A percentile compares a stretch with the other conserved stretches of the same genome.
phyloP scores from a whole-genome alignment of 2,329 filamentous ascomycete species.

The Fusarium sp. region DNA sequence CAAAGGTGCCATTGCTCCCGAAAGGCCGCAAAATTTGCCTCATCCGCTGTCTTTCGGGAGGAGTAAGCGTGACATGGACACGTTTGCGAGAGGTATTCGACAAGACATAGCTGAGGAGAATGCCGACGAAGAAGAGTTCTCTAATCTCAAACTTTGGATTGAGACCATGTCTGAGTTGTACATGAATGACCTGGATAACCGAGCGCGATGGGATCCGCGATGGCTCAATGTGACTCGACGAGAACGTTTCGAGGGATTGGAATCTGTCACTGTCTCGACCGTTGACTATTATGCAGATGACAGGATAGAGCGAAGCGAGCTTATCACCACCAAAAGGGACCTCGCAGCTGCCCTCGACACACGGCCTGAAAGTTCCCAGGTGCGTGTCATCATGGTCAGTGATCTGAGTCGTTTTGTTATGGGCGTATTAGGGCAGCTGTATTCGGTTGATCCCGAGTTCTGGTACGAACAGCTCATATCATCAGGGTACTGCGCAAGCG shows the following conservation, averaged over 20 bases:
- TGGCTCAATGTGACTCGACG: constrained; percentile 24
- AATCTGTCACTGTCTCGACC: constrained; percentile 11
- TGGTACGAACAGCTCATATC: constrained; percentile 50
- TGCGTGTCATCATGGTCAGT: constrained; percentile 46
- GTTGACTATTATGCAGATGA: constrained; percentile 16
- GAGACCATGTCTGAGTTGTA: constrained; percentile 50
- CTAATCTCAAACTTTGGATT: constrained; percentile 47
- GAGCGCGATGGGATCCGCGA: constrained; percentile 20
- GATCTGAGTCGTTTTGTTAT: constrained; percentile 51
- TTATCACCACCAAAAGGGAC: constrained; percentile 18
- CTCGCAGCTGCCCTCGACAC: constrained; percentile 13
- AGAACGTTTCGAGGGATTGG: constrained; percentile 26
- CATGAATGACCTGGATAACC: constrained; percentile 47
- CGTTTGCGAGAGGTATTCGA: not conserved
- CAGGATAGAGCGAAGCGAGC: not conserved
- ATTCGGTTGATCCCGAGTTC: constrained; percentile 48
- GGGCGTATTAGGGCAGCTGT: constrained; percentile 48
- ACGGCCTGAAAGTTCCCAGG: constrained; percentile 14
- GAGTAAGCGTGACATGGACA: constrained; percentile 38
- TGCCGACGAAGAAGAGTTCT: constrained; percentile 41
- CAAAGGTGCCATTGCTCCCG: not conserved
- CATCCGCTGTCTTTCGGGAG: constrained; percentile 31
- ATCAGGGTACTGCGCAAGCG: constrained; percentile 47
- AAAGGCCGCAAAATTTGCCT: not conserved
- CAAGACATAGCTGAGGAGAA: not conserved